Evolutionary conservation across 1,284 basidiomycete species (phyloP).

Genomic region (Trichosporon sp.): DNA sequence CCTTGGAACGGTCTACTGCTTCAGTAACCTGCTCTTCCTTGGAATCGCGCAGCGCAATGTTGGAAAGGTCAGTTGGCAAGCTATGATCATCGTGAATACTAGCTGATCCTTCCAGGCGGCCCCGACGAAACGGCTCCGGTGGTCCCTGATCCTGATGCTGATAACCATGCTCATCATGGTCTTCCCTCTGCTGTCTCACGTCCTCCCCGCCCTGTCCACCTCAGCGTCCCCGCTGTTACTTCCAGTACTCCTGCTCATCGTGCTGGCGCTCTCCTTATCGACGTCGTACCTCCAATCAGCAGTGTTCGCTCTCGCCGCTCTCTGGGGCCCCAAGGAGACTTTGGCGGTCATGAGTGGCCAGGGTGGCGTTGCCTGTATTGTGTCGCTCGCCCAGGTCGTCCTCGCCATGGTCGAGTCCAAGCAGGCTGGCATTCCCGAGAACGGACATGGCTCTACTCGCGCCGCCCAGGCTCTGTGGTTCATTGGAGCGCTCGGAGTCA

Average conservation of each 20-base stretch:
- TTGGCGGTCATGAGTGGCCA: constrained; percentile 48
- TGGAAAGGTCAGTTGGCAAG: constrained; percentile 27
- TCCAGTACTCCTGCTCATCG: constrained; percentile 27
- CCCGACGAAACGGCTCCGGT: constrained; percentile 32
- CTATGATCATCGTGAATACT: not conserved
- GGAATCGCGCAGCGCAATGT: constrained; percentile 42
- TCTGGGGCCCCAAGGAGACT: constrained; percentile 39
- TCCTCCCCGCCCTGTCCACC: constrained; percentile 29
- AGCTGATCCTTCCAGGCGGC: constrained; percentile 27
- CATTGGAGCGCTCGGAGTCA: constrained; percentile 24
- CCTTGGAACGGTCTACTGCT: constrained; percentile 41
- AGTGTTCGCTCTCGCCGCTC: constrained; percentile 38
- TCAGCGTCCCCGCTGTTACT: constrained; percentile 30
- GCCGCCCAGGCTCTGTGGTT: constrained; percentile 43
- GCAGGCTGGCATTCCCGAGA: not conserved
- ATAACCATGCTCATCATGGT: constrained; percentile 27
- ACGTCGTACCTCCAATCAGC: constrained; percentile 45
- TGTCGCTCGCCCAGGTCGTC: constrained; percentile 39
- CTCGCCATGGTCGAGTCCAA: constrained; percentile 32
- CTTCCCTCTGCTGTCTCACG: constrained; percentile 37
- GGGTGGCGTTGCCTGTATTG: constrained; percentile 46
- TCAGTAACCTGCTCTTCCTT: constrained; percentile 45
- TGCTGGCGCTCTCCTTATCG: constrained; percentile 33
- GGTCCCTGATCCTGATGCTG: constrained; percentile 35
- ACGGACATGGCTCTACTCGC: constrained; percentile 12